Evolutionary conservation across 1,284 basidiomycete species (phyloP).

Genomic region (Ceratobasidium sp.): DNA sequence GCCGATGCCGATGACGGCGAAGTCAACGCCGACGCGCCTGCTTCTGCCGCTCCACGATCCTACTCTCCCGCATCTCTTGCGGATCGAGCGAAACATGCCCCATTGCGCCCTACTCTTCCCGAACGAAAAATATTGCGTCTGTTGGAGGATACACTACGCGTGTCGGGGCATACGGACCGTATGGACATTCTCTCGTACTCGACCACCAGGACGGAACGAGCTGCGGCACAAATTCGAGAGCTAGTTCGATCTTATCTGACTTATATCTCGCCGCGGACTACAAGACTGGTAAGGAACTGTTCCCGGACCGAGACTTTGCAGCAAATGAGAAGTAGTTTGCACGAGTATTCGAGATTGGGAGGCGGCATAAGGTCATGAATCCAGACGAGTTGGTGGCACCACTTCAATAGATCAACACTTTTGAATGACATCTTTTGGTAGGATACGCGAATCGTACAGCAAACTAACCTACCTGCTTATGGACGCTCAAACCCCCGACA

Average conservation of each 20-base stretch:
- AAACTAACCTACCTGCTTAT: constrained; percentile 80
- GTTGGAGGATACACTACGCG: constrained; percentile 76
- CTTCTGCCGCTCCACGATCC: constrained; percentile 49
- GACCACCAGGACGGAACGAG: constrained; percentile 81
- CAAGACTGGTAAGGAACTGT: constrained; percentile 84
- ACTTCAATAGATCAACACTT: background rate
- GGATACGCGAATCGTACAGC: constrained; percentile 87
- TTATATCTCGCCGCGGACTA: constrained; percentile 83
- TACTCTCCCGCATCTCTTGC: constrained; percentile 67
- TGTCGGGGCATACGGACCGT: constrained; percentile 80
- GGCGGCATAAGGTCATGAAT: constrained; percentile 82
- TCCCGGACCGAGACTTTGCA: constrained; percentile 81
- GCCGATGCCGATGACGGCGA: constrained; percentile 58
- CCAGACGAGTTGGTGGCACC: constrained; percentile 7
- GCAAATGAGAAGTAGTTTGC: constrained; percentile 83
- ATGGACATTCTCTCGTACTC: constrained; percentile 70
- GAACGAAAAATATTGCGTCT: constrained; percentile 86
- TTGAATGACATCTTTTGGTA: constrained; percentile 73
- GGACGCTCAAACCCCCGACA: constrained; percentile 84
- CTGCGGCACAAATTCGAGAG: constrained; percentile 83
- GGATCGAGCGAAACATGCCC: constrained; percentile 81
- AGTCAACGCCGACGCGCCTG: constrained; percentile 62
- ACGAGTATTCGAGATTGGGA: constrained; percentile 52
- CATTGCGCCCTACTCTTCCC: constrained; percentile 74
- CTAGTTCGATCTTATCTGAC: constrained; percentile 84